These are phyloP conservation scores for Toxicodendron radicans DNA, from an alignment of 345 rosid species.

Conservation along the genomic window DNA sequence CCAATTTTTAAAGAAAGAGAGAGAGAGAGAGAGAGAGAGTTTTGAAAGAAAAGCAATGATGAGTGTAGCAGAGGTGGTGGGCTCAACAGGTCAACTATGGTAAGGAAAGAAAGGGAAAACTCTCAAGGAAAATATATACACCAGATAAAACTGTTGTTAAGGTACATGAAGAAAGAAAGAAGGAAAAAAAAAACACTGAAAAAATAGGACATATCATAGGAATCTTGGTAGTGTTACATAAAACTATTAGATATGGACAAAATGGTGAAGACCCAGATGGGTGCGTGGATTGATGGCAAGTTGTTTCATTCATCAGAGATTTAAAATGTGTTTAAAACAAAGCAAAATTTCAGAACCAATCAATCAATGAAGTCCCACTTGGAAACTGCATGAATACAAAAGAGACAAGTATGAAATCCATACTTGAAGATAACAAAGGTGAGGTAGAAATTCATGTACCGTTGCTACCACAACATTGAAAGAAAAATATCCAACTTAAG, in stretches of 20 bases:
- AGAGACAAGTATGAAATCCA: slow-evolving; percentile 37
- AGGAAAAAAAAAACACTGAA: neutral
- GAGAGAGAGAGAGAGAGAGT: neutral
- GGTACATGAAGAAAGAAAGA: neutral
- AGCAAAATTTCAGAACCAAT: slow-evolving; percentile 29
- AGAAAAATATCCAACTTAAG: neutral
- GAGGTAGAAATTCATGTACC: slow-evolving; percentile 53
- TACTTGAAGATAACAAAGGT: slow-evolving; percentile 50
- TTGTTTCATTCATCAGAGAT: neutral
- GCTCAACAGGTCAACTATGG: slow-evolving; percentile 20
- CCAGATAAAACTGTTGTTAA: slow-evolving; percentile 10
- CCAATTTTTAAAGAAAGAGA: slow-evolving; percentile 2
- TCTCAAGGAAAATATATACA: slow-evolving; percentile 16
- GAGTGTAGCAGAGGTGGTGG: slow-evolving; percentile 31
- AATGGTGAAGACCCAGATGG: slow-evolving; percentile 26
- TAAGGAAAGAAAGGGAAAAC: neutral
- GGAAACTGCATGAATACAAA: slow-evolving; percentile 24
- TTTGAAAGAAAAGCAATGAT: slow-evolving; percentile 26
- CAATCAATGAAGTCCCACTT: slow-evolving; percentile 29
- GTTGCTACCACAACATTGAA: slow-evolving; percentile 35
- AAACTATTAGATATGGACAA: slow-evolving; percentile 26
- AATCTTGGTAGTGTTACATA: slow-evolving; percentile 24
- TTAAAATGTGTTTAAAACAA: slow-evolving; percentile 11
- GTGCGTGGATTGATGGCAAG: slow-evolving; percentile 23
- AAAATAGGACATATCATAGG: slow-evolving; percentile 19